Conservation (phyloP, 179 eudicot species). For the Nepenthes alata region DNA sequence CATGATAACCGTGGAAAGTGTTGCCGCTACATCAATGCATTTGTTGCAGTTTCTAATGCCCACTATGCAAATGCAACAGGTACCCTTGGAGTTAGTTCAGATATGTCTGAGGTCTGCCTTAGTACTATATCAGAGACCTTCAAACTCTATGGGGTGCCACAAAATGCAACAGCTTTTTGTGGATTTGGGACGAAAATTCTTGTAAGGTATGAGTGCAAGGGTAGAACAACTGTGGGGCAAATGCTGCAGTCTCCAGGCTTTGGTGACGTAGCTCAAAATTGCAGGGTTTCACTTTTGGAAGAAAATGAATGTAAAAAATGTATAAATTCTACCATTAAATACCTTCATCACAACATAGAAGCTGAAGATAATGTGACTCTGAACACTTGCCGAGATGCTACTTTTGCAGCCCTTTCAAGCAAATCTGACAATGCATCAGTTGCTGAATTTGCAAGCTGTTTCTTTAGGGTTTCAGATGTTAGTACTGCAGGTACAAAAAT, state of each 20-base stretch:
- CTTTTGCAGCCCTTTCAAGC: slow-evolving; percentile 74
- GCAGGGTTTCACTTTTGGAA: slow-evolving; percentile 34
- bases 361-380: slow-evolving; percentile 55
- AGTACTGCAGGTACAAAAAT: slow-evolving; percentile 21
- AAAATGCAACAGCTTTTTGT: slow-evolving; percentile 60
- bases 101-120: slow-evolving; percentile 50
- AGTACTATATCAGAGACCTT: slow-evolving; percentile 53
- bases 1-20: slow-evolving; percentile 57
- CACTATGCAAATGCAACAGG: slow-evolving; percentile 62
- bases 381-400: slow-evolving; percentile 89
- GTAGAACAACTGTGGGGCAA: slow-evolving; percentile 71
- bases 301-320: slow-evolving; percentile 56
- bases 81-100: slow-evolving; percentile 52
- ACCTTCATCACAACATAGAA: slow-evolving; percentile 54
- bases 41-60: slow-evolving; percentile 64
- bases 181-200: slow-evolving; percentile 82
- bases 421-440: slow-evolving; percentile 53
- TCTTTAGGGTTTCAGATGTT: slow-evolving; percentile 75
- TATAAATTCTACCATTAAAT: slow-evolving; percentile 67
- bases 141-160: slow-evolving; percentile 59
- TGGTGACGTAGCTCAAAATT: slow-evolving; percentile 35
- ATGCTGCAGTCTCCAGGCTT: slow-evolving; percentile 82
- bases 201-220: slow-evolving; percentile 68
- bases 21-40: slow-evolving; percentile 83
- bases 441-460: slow-evolving; percentile 66